Conservation (phyloP, 2,329 filamentous ascomycete species). For the Fusarium tricinctum region DNA sequence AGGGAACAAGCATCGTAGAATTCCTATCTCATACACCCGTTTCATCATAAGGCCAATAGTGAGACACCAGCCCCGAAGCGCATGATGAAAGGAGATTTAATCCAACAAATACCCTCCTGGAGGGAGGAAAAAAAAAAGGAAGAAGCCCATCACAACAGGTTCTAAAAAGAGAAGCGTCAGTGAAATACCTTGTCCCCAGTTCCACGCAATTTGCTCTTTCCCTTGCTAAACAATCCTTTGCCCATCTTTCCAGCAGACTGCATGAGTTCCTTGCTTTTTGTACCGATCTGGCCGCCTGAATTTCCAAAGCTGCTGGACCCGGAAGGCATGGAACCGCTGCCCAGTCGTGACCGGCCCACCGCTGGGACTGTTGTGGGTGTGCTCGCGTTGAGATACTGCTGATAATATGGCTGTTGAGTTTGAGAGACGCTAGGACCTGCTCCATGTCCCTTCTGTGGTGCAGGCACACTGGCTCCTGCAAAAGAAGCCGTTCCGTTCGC, state of each 20-base stretch:
- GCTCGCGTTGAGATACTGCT: conserved; percentile 67
- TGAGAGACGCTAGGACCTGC: conserved; percentile 46
- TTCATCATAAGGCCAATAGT: conserved; percentile 54
- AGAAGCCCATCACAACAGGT: conserved; percentile 49
- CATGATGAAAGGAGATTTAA: conserved; percentile 51
- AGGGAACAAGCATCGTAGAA: conserved; percentile 55
- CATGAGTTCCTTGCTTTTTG: conserved; percentile 90
- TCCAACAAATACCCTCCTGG: conserved; percentile 49
- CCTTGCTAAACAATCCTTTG: conserved; percentile 91
- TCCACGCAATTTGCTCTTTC: conserved; percentile 83
- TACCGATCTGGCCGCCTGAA: conserved; percentile 76
- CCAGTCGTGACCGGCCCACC: conserved; percentile 55
- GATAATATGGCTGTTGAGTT: conserved; percentile 65
- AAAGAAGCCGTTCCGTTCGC: conserved; percentile 55
- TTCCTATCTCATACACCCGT: conserved; percentile 59
- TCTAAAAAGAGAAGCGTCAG: conserved; percentile 62
- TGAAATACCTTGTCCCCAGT: conserved; percentile 91
- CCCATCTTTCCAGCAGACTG: conserved; percentile 89
- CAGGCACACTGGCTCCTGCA: conserved; percentile 33
- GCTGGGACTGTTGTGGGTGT: conserved; percentile 49
- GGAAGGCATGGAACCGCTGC: conserved; percentile 56
- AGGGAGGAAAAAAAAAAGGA: conserved; percentile 43
- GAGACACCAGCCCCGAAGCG: conserved; percentile 50
- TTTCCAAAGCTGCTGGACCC: conserved; percentile 63
- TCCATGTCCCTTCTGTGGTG: conserved; percentile 37